Base-by-base conservation (phyloP, 2,329 filamentous ascomycete species). In the Gnomoniopsis sp. region DNA sequence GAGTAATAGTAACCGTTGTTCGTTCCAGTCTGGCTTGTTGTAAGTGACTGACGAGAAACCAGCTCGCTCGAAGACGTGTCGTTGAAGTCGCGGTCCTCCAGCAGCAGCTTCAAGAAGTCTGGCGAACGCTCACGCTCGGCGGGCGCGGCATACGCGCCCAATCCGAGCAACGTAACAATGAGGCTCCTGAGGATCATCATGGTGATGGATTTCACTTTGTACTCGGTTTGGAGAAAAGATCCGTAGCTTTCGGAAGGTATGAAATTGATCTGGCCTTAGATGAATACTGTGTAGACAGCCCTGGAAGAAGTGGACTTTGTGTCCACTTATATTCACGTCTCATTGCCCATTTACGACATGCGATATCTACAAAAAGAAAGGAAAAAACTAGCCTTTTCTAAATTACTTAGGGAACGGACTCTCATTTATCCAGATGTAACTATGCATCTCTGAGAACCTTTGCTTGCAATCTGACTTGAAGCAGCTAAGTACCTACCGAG, bases 1-100 rank as follows among this genome's bases (percentile, higher is more conserved):
- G 79, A 83, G 71, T 82, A 86, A 74, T 80, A 86, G 73, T 77
- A 86, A 56, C 82, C 82, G 65, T 83, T 79, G 72, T 80, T 73
- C 7, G 74, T 80, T 51, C 82, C 83, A 3, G 77, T 80, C 12
- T 72, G 69, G 62, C 75, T 79, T 56, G 74, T 68, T 30, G 80
- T 81, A 1, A 53, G 34, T 12, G 44, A 10, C 19, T 19, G 44
- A 7, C 44, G 44, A 22, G 44, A 4, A 12, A 47, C 3, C 4
- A 47, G 44, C 7, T 47, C 44, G n/a, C 21, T 23, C 4, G 21
- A 8, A 17, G 46, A 48, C 3, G 22, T 30, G 3, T 23, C 7
- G 22, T 26, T n/a, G 15, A 11, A 11, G 21, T n/a, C 23, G n/a
- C 46, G 46, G 21, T 23, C 22, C 3, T 48, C 22, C 8, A 48